Percentiles rank a stretch among this genome's conserved stretches.
Evolutionary conservation across 768 basidiomycete species (phyloP).

Genomic region (Vararia minispora): DNA sequence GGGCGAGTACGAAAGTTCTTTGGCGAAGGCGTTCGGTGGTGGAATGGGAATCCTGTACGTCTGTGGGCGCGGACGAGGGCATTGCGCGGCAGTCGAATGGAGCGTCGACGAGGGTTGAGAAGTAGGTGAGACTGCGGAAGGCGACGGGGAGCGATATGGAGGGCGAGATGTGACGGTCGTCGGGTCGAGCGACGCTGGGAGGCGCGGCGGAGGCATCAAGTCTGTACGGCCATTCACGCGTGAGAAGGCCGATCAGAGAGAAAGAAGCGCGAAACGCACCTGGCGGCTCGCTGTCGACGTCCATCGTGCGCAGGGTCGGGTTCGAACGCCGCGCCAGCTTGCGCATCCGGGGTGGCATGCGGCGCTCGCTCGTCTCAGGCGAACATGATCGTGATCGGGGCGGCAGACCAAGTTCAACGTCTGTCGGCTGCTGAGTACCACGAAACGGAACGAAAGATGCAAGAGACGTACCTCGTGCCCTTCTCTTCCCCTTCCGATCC

Average conservation of each 20-base stretch:
- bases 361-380: slow-evolving; percentile 9
- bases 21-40: not conserved
- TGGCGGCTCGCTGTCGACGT: slow-evolving; percentile 15
- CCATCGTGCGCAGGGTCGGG: slow-evolving; percentile 11
- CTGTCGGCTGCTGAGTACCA: not conserved
- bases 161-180: slow-evolving; percentile 22
- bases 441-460: not conserved
- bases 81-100: not conserved
- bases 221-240: slow-evolving; percentile 17
- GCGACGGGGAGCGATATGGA: slow-evolving; percentile 6
- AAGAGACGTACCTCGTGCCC: slow-evolving; percentile 16
- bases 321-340: slow-evolving; percentile 16
- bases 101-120: not conserved
- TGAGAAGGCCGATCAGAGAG: slow-evolving; percentile 9
- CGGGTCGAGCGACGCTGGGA: slow-evolving; percentile 33
- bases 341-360: slow-evolving; percentile 14
- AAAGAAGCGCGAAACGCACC: slow-evolving; percentile 10
- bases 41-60: not conserved
- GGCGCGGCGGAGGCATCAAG: slow-evolving; percentile 40
- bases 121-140: slow-evolving; percentile 6
- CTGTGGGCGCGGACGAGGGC: not conserved
- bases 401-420: slow-evolving; percentile 11
- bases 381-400: slow-evolving; percentile 11
- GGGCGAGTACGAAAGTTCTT: slow-evolving; percentile 23
- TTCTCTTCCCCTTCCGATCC: slow-evolving; percentile 21